A percentile compares a stretch with the other conserved stretches of the same genome.
Conservation (phyloP, 2,329 filamentous ascomycete genomes). For the Didymosphaeria variabile region DNA sequence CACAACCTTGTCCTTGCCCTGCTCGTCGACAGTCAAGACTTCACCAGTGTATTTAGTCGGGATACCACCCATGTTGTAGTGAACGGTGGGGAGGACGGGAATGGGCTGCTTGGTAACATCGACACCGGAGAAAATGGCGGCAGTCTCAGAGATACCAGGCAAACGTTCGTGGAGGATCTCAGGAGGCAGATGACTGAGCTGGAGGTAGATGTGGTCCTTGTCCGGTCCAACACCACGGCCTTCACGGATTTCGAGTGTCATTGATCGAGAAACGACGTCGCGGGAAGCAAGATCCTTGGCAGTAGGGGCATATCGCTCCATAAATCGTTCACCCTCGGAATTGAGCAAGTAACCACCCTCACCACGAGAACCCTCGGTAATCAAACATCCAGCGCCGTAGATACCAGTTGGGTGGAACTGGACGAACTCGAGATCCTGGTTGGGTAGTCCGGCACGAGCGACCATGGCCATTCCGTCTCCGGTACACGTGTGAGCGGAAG, state of each 20-base stretch:
- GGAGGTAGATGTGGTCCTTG: conserved; percentile 98
- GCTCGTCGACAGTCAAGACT: conserved; percentile 86
- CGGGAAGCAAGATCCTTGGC: conserved; percentile 97
- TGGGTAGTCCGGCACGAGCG: conserved; percentile 93
- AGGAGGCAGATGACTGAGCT: conserved; percentile 92
- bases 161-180: conserved; percentile 95
- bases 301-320: conserved; percentile 97
- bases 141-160: conserved; percentile 97
- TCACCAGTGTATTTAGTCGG: conserved; percentile 97
- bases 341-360: conserved; percentile 98
- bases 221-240: conserved; percentile 96
- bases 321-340: conserved; percentile 97
- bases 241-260: conserved; percentile 98
- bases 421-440: conserved; percentile 99
- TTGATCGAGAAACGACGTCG: conserved; percentile 95
- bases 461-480: conserved; percentile 99
- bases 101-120: conserved; percentile 98
- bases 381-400: conserved; percentile 94
- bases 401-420: conserved; percentile 99
- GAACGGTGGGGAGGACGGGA: conserved; percentile 92
- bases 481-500: conserved; percentile 96
- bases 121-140: conserved; percentile 95
- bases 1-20: conserved; percentile 90
- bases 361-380: conserved; percentile 96
- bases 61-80: conserved; percentile 99